Evolutionary conservation across 305 asterid species (phyloP).

Genomic region (Fraxinus floribunda): DNA sequence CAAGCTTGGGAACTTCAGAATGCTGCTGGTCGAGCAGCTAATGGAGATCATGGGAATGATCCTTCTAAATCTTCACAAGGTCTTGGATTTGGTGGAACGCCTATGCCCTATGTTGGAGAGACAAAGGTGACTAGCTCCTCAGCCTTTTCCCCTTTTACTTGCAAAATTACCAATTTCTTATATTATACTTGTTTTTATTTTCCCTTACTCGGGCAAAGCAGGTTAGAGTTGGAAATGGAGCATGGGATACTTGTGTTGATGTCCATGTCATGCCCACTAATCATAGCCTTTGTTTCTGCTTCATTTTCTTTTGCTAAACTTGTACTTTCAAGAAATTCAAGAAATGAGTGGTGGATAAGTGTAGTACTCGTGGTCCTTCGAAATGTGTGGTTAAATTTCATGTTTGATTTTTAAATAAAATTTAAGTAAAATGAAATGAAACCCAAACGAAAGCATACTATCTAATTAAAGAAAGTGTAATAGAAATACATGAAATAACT

Average conservation of each 20-base stretch:
- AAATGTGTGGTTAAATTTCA: background rate
- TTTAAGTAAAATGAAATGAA: background rate
- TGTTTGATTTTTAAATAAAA: background rate
- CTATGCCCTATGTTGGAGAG: conserved; percentile 91
- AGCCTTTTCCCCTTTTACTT: conserved; percentile 13
- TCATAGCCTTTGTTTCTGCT: background rate
- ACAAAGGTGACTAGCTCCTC: conserved; percentile 56
- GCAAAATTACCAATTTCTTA: background rate
- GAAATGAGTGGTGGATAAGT: background rate
- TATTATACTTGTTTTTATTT: background rate
- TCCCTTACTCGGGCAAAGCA: background rate
- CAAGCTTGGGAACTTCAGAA: conserved; percentile 82
- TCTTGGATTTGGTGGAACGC: conserved; percentile 76
- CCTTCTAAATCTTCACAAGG: conserved; percentile 60
- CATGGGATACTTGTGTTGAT: background rate
- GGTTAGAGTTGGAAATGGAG: background rate
- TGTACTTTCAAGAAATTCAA: background rate
- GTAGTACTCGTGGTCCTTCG: background rate
- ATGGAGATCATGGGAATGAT: conserved; percentile 63
- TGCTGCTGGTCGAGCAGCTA: conserved; percentile 62
- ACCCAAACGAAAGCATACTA: background rate
- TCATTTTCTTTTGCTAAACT: background rate
- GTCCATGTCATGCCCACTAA: background rate
- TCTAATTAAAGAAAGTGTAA: background rate
- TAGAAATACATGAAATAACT: background rate